Evolutionary conservation across 1,139 yeast species (phyloP).

Genomic region (Nakaseomyces sp.): DNA sequence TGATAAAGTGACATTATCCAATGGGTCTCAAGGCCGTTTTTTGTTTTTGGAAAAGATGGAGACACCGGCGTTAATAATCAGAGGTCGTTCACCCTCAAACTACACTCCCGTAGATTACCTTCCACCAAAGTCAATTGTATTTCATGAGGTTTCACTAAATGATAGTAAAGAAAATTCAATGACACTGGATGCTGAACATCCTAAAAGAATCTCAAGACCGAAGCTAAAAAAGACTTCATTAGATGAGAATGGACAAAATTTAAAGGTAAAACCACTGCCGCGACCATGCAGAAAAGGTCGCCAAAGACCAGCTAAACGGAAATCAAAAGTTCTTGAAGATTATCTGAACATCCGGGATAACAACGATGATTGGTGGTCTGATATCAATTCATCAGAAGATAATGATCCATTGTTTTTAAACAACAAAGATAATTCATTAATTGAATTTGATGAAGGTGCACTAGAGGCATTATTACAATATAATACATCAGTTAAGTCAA

Average conservation of each 20-base stretch:
- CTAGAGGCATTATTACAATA: slow-evolving; percentile 1
- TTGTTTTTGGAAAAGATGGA: slow-evolving; percentile 36
- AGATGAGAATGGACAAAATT: background rate
- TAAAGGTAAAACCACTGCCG: background rate
- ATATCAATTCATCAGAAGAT: background rate
- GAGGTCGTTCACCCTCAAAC: slow-evolving; percentile 64
- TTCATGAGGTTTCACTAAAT: slow-evolving; percentile 4
- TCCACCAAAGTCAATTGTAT: slow-evolving; percentile 4
- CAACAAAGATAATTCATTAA: background rate
- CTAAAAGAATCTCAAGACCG: background rate
- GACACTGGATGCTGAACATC: background rate
- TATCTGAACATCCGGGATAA: background rate
- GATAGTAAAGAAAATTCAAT: slow-evolving; percentile 1
- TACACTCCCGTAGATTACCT: slow-evolving; percentile 30
- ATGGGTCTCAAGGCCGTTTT: slow-evolving; percentile 15
- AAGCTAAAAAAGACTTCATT: background rate
- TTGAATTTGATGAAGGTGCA: slow-evolving; percentile 4
- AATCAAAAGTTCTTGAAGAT: background rate
- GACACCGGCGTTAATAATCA: slow-evolving; percentile 55
- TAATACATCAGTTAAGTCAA: background rate
- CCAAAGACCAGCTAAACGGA: background rate
- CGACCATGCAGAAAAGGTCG: slow-evolving; percentile 1
- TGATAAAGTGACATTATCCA: slow-evolving; percentile 9
- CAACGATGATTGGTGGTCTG: background rate
- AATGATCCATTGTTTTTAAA: background rate